Percentiles rank a stretch among this genome's conserved stretches.
phyloP scores from a whole-genome alignment of 192 early-diverging fungal genomes.

The Coemansia sp. region DNA sequence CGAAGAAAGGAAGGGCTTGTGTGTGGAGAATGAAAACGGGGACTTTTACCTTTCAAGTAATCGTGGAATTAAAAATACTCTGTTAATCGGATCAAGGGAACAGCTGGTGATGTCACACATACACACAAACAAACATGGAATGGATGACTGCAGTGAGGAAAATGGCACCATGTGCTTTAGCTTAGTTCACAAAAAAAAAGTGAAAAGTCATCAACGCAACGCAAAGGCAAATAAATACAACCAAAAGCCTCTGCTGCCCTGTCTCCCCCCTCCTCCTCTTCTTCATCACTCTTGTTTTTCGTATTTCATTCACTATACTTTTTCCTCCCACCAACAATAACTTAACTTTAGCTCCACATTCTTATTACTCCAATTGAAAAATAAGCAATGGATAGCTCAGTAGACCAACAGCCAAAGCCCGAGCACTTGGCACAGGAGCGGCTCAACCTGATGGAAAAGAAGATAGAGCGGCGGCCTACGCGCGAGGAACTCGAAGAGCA shows the following conservation, averaged over 20 bases:
- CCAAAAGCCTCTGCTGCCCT: no score
- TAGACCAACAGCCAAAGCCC: constrained; percentile 15
- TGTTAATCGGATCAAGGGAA: no score
- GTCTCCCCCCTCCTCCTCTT: no score
- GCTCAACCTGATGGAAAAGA: constrained; percentile 51
- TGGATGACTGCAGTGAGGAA: no score
- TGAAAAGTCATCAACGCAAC: no score
- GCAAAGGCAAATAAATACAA: no score
- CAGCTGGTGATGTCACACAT: neutral
- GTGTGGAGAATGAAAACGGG: no score
- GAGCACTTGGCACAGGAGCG: constrained; percentile 53
- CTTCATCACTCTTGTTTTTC: neutral
- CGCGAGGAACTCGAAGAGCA: constrained; percentile 56
- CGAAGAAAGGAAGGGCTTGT: neutral
- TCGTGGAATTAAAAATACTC: no score
- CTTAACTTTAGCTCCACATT: neutral
- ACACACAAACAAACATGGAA: neutral
- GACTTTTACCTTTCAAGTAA: no score
- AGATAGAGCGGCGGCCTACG: constrained; percentile 59
- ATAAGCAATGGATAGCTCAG: neutral
- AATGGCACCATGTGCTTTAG: no score
- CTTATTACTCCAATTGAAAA: neutral
- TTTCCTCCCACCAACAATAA: neutral
- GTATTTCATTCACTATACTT: neutral
- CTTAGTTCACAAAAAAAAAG: neutral